A percentile compares a stretch with the other conserved stretches of the same genome.
These are phyloP conservation scores for Mycena crocata DNA, from an alignment of 768 basidiomycete species.

Conservation along the genomic window DNA sequence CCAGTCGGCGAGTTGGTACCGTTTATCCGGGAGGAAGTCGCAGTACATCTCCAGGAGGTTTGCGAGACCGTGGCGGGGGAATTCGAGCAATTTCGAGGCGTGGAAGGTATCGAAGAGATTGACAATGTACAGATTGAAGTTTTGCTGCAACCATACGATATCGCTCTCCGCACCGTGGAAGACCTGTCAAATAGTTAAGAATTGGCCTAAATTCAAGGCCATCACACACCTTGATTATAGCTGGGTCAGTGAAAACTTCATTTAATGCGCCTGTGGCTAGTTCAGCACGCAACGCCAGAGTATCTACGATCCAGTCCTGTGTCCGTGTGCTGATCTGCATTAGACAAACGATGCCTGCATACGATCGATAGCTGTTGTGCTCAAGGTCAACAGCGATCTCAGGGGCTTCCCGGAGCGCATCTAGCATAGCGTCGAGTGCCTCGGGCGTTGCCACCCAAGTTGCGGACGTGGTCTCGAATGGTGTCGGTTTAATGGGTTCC, in stretches of 20 bases:
- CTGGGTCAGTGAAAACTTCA: slow-evolving; percentile 87
- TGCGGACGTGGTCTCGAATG: slow-evolving; percentile 77
- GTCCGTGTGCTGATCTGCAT: slow-evolving; percentile 92
- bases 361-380: slow-evolving; percentile 90
- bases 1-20: slow-evolving; percentile 98
- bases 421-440: slow-evolving; percentile 72
- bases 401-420: slow-evolving; percentile 66
- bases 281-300: slow-evolving; percentile 79
- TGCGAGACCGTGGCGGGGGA: slow-evolving; percentile 87
- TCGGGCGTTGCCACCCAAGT: slow-evolving; percentile 74
- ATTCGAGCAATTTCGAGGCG: slow-evolving; percentile 89
- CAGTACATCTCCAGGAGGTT: slow-evolving; percentile 89
- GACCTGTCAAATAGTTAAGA: slow-evolving; percentile 62
- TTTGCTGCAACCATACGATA: slow-evolving; percentile 95
- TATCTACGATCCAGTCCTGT: slow-evolving; percentile 90
- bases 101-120: slow-evolving; percentile 98
- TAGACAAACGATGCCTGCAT: slow-evolving; percentile 88
- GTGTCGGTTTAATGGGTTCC: slow-evolving; percentile 62
- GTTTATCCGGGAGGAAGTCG: slow-evolving; percentile 91
- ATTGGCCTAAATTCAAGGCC: neutral
- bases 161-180: slow-evolving; percentile 97
- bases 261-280: slow-evolving; percentile 71
- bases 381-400: slow-evolving; percentile 97
- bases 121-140: slow-evolving; percentile 94
- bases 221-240: slow-evolving; percentile 79